These are phyloP conservation scores for Leptomonas pyrrhocoris DNA, from an alignment of 208 protist genomes.

Conservation along the genomic window DNA sequence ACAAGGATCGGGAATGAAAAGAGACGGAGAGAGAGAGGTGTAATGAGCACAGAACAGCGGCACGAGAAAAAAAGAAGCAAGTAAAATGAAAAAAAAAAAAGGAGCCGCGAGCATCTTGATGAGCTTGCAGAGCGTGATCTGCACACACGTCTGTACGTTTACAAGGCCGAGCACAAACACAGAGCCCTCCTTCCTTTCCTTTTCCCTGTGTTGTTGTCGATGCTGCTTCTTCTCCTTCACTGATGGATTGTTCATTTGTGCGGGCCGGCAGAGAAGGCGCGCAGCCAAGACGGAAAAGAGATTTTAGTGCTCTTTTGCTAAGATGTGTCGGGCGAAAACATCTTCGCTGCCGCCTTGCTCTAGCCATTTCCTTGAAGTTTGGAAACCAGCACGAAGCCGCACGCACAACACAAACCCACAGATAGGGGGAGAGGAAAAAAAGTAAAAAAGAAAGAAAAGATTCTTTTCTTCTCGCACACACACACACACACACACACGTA, in stretches of 20 bases:
- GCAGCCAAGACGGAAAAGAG: slow-evolving; percentile 3
- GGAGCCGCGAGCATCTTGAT: background rate
- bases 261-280: background rate
- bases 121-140: background rate
- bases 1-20: too few species aligned
- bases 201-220: too few species aligned
- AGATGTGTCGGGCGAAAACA: background rate
- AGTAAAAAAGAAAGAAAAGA: background rate
- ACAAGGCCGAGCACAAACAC: background rate
- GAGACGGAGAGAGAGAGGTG: background rate
- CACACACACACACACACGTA: background rate
- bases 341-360: background rate
- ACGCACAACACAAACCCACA: background rate
- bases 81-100: background rate
- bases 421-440: background rate
- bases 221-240: too few species aligned
- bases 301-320: slow-evolving; percentile 13
- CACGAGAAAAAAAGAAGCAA: slow-evolving; percentile 6
- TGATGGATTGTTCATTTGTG: background rate
- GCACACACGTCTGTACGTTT: background rate
- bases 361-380: slow-evolving; percentile 2
- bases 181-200: background rate
- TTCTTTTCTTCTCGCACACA: too few species aligned
- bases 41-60: slow-evolving; percentile 1
- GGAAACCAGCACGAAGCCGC: background rate